Evolutionary conservation across 2,329 filamentous ascomycete species (phyloP).

Genomic region (Thyridium curvatum): DNA sequence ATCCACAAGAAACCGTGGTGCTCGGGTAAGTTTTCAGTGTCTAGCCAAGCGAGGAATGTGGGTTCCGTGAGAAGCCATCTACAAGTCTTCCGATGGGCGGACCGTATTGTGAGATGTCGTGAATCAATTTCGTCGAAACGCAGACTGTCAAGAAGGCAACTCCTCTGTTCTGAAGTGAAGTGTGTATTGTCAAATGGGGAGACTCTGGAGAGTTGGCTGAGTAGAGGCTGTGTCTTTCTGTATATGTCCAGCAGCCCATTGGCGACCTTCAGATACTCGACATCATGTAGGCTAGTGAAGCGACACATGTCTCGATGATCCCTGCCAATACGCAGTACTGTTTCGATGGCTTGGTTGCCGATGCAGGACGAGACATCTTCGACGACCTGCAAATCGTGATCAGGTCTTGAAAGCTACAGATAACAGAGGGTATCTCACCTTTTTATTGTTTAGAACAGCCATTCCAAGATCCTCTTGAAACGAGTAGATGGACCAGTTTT

Average conservation of each 20-base stretch:
- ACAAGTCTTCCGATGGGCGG: no score
- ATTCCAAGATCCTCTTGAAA: not conserved
- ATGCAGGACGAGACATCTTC: not conserved
- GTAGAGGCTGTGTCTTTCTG: no score
- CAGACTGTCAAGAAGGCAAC: no score
- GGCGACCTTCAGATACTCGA: not conserved
- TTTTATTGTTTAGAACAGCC: no score
- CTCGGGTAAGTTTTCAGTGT: slow-evolving; percentile 12
- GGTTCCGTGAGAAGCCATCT: slow-evolving; percentile 14
- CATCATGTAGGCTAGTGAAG: not conserved
- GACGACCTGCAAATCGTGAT: not conserved
- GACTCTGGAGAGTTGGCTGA: no score
- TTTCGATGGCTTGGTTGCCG: not conserved
- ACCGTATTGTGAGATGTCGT: no score
- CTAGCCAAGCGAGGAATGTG: slow-evolving; percentile 24
- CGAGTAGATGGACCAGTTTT: not conserved
- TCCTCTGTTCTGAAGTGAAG: no score
- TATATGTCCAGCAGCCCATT: no score
- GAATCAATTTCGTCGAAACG: no score
- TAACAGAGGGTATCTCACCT: no score
- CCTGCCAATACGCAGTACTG: not conserved
- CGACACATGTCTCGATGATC: slow-evolving; percentile 1
- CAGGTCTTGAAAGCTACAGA: no score
- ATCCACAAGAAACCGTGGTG: slow-evolving; percentile 35
- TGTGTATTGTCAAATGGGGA: no score